Conservation (phyloP, 805 yeast species). For the Metschnikowia borealis region DNA sequence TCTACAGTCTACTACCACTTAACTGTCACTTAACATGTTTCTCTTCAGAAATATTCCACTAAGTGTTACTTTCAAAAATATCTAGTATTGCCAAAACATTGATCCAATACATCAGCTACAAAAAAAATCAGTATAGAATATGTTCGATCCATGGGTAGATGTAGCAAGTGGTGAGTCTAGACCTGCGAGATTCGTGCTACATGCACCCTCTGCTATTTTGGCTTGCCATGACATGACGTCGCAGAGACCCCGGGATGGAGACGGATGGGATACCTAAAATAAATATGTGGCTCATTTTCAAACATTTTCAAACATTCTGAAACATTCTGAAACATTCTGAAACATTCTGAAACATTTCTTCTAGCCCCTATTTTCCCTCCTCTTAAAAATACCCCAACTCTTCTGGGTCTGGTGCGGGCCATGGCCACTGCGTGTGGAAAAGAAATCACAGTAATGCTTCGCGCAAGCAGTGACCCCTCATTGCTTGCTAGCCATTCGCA, state of each 20-base stretch:
- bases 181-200: neutral
- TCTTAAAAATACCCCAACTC: too few species aligned
- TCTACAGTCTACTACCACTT: too few species aligned
- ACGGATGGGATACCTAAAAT: too few species aligned
- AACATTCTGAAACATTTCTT: neutral
- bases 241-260: neutral
- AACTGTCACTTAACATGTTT: too few species aligned
- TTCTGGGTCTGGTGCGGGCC: neutral
- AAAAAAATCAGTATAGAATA: too few species aligned
- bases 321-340: neutral
- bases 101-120: too few species aligned
- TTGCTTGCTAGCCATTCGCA: conserved; percentile 4
- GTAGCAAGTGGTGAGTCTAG: conserved; percentile 1
- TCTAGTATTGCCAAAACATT: too few species aligned
- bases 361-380: too few species aligned
- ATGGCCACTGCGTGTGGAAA: neutral
- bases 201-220: neutral
- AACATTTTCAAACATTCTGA: neutral
- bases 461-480: conserved; percentile 3
- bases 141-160: neutral
- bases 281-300: too few species aligned
- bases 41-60: too few species aligned
- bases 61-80: too few species aligned
- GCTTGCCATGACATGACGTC: neutral
- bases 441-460: neutral